These are phyloP conservation scores for Pyricularia sp. DNA, from an alignment of 2,329 filamentous ascomycete species.

Conservation along the genomic window DNA sequence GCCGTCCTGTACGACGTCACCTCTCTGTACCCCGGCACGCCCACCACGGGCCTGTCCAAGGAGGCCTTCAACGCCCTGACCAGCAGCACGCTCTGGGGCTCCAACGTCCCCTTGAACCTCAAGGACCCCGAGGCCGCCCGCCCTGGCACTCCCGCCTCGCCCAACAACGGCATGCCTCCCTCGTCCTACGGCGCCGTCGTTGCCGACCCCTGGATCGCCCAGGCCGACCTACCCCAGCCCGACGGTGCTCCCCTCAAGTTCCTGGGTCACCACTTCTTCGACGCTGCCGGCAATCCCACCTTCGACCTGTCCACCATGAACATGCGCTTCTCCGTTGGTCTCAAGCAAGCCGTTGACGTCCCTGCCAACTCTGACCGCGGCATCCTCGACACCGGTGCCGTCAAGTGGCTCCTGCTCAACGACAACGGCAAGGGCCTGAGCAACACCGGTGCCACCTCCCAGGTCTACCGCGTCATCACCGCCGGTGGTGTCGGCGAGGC, in stretches of 20 bases:
- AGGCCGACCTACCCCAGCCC: constrained; percentile 19
- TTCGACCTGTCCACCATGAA: constrained; percentile 43
- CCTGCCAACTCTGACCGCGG: constrained; percentile 39
- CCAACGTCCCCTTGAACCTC: constrained; percentile 39
- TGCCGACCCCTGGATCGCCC: constrained; percentile 32
- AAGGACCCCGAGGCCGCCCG: constrained; percentile 17
- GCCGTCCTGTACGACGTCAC: constrained; percentile 52
- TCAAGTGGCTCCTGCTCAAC: constrained; percentile 42
- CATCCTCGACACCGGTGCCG: constrained; percentile 37
- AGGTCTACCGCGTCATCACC: constrained; percentile 46
- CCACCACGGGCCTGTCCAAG: constrained; percentile 24
- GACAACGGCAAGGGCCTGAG: constrained; percentile 17
- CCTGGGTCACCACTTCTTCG: constrained; percentile 62
- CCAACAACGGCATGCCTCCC: constrained; percentile 18
- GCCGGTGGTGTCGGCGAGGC: constrained; percentile 37
- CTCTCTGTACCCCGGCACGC: constrained; percentile 36
- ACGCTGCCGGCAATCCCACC: constrained; percentile 38
- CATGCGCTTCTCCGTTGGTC: constrained; percentile 32
- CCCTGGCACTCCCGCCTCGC: constrained; percentile 13
- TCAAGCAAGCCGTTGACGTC: constrained; percentile 41
- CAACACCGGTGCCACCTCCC: constrained; percentile 21
- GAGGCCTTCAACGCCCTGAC: constrained; percentile 30
- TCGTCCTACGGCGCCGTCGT: constrained; percentile 30
- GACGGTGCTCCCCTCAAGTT: constrained; percentile 23
- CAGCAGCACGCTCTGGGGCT: constrained; percentile 27